These are phyloP conservation scores for Boletus rufocinnamomeus DNA, from an alignment of 768 basidiomycete species.

Conservation along the genomic window DNA sequence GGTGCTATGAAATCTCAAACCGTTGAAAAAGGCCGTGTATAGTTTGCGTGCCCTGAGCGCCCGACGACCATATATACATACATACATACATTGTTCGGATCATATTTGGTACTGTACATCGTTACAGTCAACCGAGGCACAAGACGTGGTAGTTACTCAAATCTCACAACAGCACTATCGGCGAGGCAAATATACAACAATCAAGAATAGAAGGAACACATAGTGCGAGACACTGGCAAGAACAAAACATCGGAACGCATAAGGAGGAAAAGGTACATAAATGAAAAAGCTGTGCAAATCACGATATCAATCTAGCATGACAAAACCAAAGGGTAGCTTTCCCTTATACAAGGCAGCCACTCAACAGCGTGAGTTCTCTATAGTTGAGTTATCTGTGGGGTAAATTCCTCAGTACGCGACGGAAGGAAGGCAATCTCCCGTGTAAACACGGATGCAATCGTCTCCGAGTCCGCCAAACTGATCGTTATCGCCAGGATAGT, in stretches of 20 bases:
- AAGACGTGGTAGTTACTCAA: not conserved
- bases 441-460: constrained; percentile 22
- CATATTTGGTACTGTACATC: constrained; percentile 1
- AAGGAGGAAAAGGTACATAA: constrained; percentile 4
- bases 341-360: not conserved
- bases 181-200: constrained; percentile 3
- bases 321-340: not conserved
- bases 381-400: not conserved
- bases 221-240: not conserved
- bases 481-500: constrained; percentile 5
- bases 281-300: not conserved
- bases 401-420: constrained; percentile 20
- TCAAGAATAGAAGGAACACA: not conserved
- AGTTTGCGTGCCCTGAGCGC: too few relatives aligned
- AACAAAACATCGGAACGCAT: constrained; percentile 4
- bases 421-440: constrained; percentile 18
- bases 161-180: constrained; percentile 5
- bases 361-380: not conserved
- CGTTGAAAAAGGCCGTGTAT: too few relatives aligned
- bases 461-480: constrained; percentile 15
- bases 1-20: too few relatives aligned
- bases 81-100: not conserved
- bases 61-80: not conserved
- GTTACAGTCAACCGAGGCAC: not conserved
- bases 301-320: constrained; percentile 6